A percentile compares a stretch with the other conserved stretches of the same genome.
These are phyloP conservation scores for Serpula lacrymans DNA, from an alignment of 768 basidiomycete species.

Conservation along the genomic window DNA sequence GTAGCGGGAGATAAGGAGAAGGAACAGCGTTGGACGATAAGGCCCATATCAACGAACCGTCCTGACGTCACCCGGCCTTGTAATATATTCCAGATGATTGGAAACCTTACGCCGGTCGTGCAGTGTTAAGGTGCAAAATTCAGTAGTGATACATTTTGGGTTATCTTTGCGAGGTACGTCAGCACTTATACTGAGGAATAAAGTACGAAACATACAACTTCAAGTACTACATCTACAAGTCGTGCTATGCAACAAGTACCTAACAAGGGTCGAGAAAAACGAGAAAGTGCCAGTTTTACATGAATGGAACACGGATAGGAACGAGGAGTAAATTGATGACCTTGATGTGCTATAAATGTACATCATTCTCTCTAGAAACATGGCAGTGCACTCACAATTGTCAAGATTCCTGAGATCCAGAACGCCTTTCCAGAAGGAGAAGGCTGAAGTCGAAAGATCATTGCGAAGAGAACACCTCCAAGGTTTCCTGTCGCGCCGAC, in stretches of 20 bases:
- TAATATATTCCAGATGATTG: background rate
- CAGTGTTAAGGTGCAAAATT: too few species aligned
- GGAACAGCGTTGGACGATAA: conserved; percentile 8
- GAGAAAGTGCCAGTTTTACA: background rate
- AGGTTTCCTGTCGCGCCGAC: conserved; percentile 39
- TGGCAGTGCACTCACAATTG: conserved; percentile 22
- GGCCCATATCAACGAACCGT: background rate
- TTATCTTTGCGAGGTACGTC: too few species aligned
- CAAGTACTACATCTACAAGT: too few species aligned
- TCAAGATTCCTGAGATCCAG: conserved; percentile 44
- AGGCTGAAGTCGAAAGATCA: conserved; percentile 46
- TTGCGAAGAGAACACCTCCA: conserved; percentile 47
- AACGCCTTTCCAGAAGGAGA: conserved; percentile 39
- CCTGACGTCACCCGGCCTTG: too few species aligned
- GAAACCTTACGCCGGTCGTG: background rate
- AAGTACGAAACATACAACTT: too few species aligned
- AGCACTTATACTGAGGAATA: too few species aligned
- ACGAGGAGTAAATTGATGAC: conserved; percentile 15
- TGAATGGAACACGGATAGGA: conserved; percentile 14
- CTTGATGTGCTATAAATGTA: too few species aligned
- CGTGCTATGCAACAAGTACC: too few species aligned
- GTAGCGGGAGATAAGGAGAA: too few species aligned
- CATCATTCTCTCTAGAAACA: background rate
- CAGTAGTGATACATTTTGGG: too few species aligned
- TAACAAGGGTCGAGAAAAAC: background rate